A percentile compares a stretch with the other conserved stretches of the same genome.
These are phyloP conservation scores for Aquilaria sinensis DNA, from an alignment of 345 rosid genomes.

Conservation along the genomic window DNA sequence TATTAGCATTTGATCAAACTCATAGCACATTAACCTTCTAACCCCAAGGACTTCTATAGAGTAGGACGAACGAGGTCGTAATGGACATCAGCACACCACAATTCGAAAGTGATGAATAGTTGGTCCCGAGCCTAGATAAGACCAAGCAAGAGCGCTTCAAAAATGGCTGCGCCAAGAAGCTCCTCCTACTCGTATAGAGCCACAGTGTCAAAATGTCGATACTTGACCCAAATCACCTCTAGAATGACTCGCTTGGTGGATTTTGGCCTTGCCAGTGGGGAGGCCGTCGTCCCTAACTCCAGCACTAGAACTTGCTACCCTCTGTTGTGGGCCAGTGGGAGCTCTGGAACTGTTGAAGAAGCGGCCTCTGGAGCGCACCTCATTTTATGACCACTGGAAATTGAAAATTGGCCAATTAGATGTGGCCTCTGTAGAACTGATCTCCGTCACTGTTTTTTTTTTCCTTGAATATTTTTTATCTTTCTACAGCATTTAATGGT, in stretches of 20 bases:
- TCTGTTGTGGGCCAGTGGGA: background rate
- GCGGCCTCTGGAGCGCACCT: background rate
- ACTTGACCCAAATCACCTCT: constrained; percentile 40
- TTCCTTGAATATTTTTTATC: no score
- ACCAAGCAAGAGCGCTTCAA: constrained; percentile 35
- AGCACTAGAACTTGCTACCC: constrained; percentile 28
- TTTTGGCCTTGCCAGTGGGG: constrained; percentile 17
- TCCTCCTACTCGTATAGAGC: constrained; percentile 41
- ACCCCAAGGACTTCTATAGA: constrained; percentile 27
- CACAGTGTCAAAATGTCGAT: constrained; percentile 73
- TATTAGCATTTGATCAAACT: no score
- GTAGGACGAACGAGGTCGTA: constrained; percentile 44
- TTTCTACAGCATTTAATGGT: no score
- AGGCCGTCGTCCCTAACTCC: constrained; percentile 35
- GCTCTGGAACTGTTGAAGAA: background rate
- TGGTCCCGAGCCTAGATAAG: constrained; percentile 39
- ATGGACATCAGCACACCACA: constrained; percentile 47
- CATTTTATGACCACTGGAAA: background rate
- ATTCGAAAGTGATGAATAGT: constrained; percentile 58
- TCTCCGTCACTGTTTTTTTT: no score
- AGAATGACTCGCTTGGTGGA: constrained; percentile 21
- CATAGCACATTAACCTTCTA: background rate
- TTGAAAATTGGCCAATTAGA: no score
- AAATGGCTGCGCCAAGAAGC: constrained; percentile 46
- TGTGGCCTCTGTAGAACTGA: no score